Conservation (phyloP, 2,329 filamentous ascomycete genomes). For the Acrocalymma vagum region DNA sequence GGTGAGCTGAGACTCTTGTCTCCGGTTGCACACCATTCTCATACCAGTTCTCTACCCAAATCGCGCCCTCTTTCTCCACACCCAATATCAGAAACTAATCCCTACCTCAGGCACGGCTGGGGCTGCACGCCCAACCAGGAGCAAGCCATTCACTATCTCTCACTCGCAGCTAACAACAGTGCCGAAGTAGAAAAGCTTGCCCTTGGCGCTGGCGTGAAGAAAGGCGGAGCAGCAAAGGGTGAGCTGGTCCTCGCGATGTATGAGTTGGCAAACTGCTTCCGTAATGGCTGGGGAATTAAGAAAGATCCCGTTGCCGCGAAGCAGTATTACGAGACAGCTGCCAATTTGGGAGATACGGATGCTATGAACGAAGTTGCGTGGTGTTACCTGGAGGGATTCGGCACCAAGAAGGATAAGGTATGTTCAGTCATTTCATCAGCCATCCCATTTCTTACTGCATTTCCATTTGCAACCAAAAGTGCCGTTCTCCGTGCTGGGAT, state of each 20-base stretch:
- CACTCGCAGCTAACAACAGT: conserved; percentile 87
- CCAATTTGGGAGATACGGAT: conserved; percentile 94
- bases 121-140: conserved; percentile 78
- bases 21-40: conserved; percentile 5
- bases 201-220: conserved; percentile 85
- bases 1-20: conserved; percentile 66
- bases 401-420: conserved; percentile 98
- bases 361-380: conserved; percentile 97
- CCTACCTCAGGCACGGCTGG: conserved; percentile 82
- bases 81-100: conserved; percentile 27
- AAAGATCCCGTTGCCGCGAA: conserved; percentile 85
- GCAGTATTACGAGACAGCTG: conserved; percentile 96
- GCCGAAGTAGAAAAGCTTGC: conserved; percentile 87
- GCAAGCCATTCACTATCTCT: conserved; percentile 83
- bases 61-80: conserved; percentile 33
- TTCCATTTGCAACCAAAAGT: conserved; percentile 12
- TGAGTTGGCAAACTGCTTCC: conserved; percentile 90
- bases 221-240: conserved; percentile 93
- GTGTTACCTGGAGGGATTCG: conserved; percentile 97
- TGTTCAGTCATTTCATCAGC: conserved; percentile 51
- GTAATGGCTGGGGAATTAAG: conserved; percentile 90
- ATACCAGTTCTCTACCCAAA: conserved; percentile 21
- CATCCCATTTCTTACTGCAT: conserved; percentile 2
- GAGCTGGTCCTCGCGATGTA: conserved; percentile 97
- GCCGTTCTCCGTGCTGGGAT: conserved; percentile 10